A percentile compares a stretch with the other conserved stretches of the same genome.
Evolutionary conservation across 345 rosid genomes (phyloP).

Genomic region (Corchorus capsularis): DNA sequence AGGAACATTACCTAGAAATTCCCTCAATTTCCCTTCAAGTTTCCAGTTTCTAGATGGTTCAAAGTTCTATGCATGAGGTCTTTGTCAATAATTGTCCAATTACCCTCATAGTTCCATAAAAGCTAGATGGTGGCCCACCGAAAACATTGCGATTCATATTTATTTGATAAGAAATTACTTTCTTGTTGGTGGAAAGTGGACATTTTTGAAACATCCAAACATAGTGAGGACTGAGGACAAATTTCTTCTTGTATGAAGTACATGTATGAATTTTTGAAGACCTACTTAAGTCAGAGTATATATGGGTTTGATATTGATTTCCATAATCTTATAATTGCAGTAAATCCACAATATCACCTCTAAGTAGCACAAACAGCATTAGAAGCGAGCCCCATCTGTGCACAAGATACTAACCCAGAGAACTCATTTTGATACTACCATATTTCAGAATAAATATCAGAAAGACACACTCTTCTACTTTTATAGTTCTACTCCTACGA

Average conservation of each 20-base stretch:
- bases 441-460: slow-evolving; percentile 10
- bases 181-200: no score
- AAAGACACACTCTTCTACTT: not conserved
- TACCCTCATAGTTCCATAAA: not conserved
- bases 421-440: not conserved
- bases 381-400: not conserved
- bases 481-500: not conserved
- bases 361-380: not conserved
- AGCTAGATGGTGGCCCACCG: not conserved
- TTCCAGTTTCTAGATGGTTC: not conserved
- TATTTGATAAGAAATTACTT: not conserved
- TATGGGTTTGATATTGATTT: not conserved
- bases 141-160: not conserved
- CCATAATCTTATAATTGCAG: not conserved
- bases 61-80: slow-evolving; percentile 1
- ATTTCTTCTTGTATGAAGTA: not conserved
- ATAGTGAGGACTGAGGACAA: not conserved
- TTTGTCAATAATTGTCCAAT: not conserved
- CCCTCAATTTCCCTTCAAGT: not conserved
- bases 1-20: not conserved
- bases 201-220: not conserved
- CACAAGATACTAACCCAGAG: not conserved
- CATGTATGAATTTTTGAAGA: not conserved
- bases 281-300: not conserved
- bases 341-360: not conserved